These are phyloP conservation scores for Pichia insulana DNA, from an alignment of 805 yeast genomes.

Conservation along the genomic window DNA sequence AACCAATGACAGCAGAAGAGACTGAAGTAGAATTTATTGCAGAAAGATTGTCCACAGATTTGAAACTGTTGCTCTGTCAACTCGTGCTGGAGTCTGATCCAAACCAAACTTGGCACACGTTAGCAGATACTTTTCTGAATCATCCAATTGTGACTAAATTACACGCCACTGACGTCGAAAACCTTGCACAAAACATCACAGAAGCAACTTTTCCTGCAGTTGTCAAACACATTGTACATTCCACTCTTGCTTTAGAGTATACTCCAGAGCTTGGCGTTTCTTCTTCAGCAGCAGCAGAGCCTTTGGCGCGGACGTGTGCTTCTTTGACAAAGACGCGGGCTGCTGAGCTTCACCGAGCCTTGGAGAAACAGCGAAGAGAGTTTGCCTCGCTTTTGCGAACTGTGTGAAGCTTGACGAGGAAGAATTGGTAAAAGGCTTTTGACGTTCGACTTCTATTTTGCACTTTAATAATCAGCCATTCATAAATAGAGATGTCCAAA, in stretches of 20 bases:
- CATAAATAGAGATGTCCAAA: not conserved
- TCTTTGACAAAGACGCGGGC: not conserved
- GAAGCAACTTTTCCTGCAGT: not conserved
- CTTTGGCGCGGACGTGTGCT: not conserved
- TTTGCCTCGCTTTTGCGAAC: not conserved
- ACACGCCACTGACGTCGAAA: not conserved
- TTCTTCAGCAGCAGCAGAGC: too few relatives aligned
- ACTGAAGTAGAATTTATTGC: not conserved
- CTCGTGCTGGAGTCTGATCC: constrained; percentile 14
- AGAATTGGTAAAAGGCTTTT: not conserved
- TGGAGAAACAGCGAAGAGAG: not conserved
- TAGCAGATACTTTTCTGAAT: constrained; percentile 13
- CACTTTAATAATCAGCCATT: too few relatives aligned
- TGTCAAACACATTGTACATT: not conserved
- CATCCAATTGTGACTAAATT: constrained; percentile 21
- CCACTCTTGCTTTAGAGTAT: not conserved
- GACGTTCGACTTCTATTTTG: too few relatives aligned
- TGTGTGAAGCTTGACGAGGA: not conserved
- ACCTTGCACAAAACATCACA: too few relatives aligned
- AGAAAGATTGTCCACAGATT: constrained; percentile 21
- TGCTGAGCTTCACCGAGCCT: not conserved
- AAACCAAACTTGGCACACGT: constrained; percentile 10
- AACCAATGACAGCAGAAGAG: not conserved
- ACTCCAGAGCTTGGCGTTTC: too few relatives aligned
- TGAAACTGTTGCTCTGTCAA: constrained; percentile 26